These are phyloP conservation scores for Ophiostoma angusticollis DNA, from an alignment of 2,329 filamentous ascomycete genomes.

Conservation along the genomic window DNA sequence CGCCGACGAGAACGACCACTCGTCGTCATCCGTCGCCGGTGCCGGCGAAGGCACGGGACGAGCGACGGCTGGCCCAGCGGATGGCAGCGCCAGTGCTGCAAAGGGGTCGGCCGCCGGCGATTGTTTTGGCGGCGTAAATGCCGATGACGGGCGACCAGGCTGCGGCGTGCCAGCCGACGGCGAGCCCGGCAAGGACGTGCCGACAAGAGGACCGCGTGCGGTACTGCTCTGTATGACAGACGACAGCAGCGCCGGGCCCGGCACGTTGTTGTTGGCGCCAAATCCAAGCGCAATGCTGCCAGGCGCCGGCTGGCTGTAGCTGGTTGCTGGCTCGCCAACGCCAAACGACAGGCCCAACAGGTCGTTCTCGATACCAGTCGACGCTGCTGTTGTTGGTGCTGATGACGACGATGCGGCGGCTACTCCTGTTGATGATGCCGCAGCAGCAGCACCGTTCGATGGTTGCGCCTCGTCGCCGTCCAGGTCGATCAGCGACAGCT, in stretches of 20 bases:
- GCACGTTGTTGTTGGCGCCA: conserved; percentile 53
- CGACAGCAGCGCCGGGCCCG: conserved; percentile 51
- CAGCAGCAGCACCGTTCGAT: conserved; percentile 31
- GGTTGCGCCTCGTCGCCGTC: conserved; percentile 44
- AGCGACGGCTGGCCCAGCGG: conserved; percentile 18
- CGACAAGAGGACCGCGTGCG: conserved; percentile 33
- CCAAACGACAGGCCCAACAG: conserved; percentile 77
- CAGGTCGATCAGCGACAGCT: conserved; percentile 90
- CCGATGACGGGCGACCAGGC: conserved; percentile 33
- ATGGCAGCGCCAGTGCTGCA: conserved; percentile 31
- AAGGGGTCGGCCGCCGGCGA: conserved; percentile 36
- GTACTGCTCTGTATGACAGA: conserved; percentile 49
- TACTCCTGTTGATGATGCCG: conserved; percentile 23
- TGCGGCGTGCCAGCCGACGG: conserved; percentile 35
- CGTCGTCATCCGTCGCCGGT: conserved; percentile 55
- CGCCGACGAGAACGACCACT: conserved; percentile 87
- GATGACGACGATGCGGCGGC: conserved; percentile 14
- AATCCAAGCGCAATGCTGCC: conserved; percentile 78
- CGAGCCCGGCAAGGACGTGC: conserved; percentile 13
- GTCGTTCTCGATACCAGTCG: conserved; percentile 72
- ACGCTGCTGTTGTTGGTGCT: conserved; percentile 25
- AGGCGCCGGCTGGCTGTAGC: conserved; percentile 47
- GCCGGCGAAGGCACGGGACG: conserved; percentile 17
- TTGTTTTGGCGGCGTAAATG: conserved; percentile 30
- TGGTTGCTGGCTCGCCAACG: conserved; percentile 48